Evolutionary conservation across 768 basidiomycete species (phyloP), one percentile per base, ranked within the genome.

Genomic region (Clitopilus passeckerianus): DNA sequence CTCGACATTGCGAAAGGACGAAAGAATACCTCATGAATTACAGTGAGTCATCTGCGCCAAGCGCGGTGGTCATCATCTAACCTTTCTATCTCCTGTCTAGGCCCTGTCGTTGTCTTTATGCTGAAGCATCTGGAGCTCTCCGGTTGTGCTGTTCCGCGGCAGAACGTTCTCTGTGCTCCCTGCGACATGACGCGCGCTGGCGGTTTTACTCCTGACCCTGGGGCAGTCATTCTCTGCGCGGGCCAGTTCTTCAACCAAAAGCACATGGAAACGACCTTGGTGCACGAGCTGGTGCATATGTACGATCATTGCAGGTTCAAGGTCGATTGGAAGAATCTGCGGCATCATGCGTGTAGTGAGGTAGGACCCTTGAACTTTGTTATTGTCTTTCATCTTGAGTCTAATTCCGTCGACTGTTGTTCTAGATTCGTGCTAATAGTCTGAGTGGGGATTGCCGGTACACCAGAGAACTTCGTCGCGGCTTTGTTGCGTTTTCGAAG

Each of bases 271-370:
- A 85, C 93, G 67, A 96, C 95, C 30, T 76, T 99, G 34, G 82
- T 90, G 20, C 97, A 99, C 68, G 97, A 99, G 70, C 83, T 98
- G 52, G 74, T 98, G 23, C 97, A 98, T 69, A 87, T 94, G 82
- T 98, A 91, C 70, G 97, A 99, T 71, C 91, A 96, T 62, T 91
- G 92, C 74, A 86, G 86, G 72, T 98, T 98, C 77, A 91, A 93
- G 61, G 90, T 97, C 1, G 86, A 97, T 71, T 97, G 93, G 95
- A 73, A 72, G 53, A 90, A 98, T 72, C 69, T 98, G 58, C 77
- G 93, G 59, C 95, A 97, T 76, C 94, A 97, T 70, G 97, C 96
- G 2, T 99, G 97, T 71, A 94, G 91, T 67, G 96, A 98, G 85
- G 96, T 96, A 66, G 86, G 55, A 53, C 50, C 18, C 57, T 53